Base-by-base conservation (phyloP, 371 early-diverging fungal species). In the Haplosporangium sp. region DNA sequence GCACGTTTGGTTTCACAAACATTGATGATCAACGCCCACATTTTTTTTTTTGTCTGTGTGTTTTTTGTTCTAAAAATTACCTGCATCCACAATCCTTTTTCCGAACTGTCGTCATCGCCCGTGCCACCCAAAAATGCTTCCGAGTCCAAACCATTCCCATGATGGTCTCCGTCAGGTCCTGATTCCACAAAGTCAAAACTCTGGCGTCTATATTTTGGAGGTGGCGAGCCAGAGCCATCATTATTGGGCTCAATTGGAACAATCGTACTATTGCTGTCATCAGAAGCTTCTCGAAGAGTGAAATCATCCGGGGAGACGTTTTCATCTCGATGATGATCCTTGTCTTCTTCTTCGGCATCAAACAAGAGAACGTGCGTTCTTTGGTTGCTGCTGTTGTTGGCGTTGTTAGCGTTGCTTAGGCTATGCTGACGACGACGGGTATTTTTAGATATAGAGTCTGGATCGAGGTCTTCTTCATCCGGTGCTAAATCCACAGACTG, bases 61-160 rank as follows among this genome's bases (percentile, higher is more conserved):
- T 50, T 20, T 34, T 20, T 20, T 4, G 11, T 6, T n/a, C 19
- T 47, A 20, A 20, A 42, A 45, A n/a, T 39, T 74, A 81, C 82
- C 75, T 81, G 82, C 82, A 71, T 65, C 75, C 70, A 74, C 63
- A 81, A 20, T n/a, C 72, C 72, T 6, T 74, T 42, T 45, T 69
- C 72, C 40, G 71, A 40, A 2, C 42, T 59, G 11, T 57, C 69
- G 10, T 62, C 66, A n/a, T 53, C 42, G 27, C 63, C 59, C 6
- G 55, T 20, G 9, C 58, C 15, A 15, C 47, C 70, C 10, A 56
- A 20, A 15, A 52, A 59, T 2, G 62, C 67, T 15, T 75, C 81
- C 37, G 61, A 35, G 52, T 62, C 61, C 53, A 55, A 10, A 10
- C 34, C 64, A 9, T 56, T 67, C 17, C 34, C 47, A 34, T 15